A percentile compares a stretch with the other conserved stretches of the same genome.
Conservation (phyloP, 768 basidiomycete species). For the Leucosporidium yakuticum region DNA sequence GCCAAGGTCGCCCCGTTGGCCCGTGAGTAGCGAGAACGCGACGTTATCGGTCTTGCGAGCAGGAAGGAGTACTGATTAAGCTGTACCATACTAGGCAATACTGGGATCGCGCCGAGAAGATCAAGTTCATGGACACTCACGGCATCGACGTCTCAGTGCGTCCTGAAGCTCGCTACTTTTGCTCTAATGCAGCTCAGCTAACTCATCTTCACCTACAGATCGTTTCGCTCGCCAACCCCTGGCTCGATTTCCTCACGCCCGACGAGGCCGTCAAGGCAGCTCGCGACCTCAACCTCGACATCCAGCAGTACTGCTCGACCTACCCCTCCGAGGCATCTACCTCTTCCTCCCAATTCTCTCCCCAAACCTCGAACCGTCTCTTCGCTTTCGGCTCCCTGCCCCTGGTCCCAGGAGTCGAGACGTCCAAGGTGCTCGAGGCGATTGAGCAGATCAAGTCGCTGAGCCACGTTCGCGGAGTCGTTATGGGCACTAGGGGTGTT, state of each 20-base stretch:
- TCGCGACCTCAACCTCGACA: slow-evolving; percentile 63
- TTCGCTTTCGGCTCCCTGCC: slow-evolving; percentile 82
- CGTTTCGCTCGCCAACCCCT: slow-evolving; percentile 62
- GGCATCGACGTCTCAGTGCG: slow-evolving; percentile 66
- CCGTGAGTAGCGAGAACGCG: slow-evolving; percentile 7
- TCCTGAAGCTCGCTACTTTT: neutral
- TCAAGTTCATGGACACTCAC: slow-evolving; percentile 78
- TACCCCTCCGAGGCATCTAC: slow-evolving; percentile 38
- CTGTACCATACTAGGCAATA: slow-evolving; percentile 48
- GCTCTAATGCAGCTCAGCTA: neutral
- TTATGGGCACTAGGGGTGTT: slow-evolving; percentile 72
- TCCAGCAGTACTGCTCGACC: slow-evolving; percentile 71
- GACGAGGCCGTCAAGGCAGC: slow-evolving; percentile 62
- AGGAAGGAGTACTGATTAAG: neutral
- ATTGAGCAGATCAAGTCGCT: slow-evolving; percentile 61
- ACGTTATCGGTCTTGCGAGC: neutral
- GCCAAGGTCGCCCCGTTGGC: slow-evolving; percentile 71
- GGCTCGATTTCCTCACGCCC: slow-evolving; percentile 78
- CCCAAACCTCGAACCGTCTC: slow-evolving; percentile 53
- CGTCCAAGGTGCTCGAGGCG: slow-evolving; percentile 56
- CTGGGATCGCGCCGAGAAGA: slow-evolving; percentile 70
- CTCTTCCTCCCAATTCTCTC: slow-evolving; percentile 16
- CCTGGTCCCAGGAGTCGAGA: slow-evolving; percentile 61
- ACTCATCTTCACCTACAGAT: slow-evolving; percentile 7
- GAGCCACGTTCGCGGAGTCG: slow-evolving; percentile 66